Percentiles rank a stretch among this genome's conserved stretches.
Conservation (phyloP, 805 yeast species). For the Candida mattraensis region DNA sequence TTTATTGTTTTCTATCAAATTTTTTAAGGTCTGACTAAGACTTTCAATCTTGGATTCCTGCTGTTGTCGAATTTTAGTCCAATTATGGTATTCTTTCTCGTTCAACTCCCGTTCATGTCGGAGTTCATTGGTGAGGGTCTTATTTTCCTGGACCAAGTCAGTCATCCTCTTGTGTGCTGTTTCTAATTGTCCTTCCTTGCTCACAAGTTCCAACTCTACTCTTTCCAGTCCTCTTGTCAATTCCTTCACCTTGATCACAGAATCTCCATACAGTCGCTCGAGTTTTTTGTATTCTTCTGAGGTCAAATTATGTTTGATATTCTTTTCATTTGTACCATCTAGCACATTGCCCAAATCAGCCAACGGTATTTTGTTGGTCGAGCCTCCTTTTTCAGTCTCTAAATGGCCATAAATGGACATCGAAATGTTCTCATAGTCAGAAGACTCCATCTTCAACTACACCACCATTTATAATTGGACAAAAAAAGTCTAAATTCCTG, state of each 20-base stretch:
- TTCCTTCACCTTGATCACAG: constrained; percentile 30
- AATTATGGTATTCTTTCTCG: constrained; percentile 31
- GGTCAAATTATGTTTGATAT: not conserved
- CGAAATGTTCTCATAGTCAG: constrained; percentile 22
- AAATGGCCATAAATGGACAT: constrained; percentile 14
- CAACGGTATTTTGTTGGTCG: constrained; percentile 16
- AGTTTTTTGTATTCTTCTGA: constrained; percentile 23
- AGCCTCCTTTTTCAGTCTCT: constrained; percentile 4
- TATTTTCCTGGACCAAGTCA: constrained; percentile 29
- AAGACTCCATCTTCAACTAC: constrained; percentile 19
- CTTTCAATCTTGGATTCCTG: constrained; percentile 29
- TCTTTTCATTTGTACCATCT: constrained; percentile 3
- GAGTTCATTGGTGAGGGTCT: constrained; percentile 25
- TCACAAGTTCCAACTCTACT: constrained; percentile 33
- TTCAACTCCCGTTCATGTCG: constrained; percentile 30
- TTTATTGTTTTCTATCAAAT: constrained; percentile 16
- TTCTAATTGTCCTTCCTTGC: constrained; percentile 30
- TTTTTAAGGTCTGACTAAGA: constrained; percentile 22
- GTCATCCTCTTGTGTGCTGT: constrained; percentile 26
- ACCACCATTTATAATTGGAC: constrained; percentile 2
- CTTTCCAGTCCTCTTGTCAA: constrained; percentile 36
- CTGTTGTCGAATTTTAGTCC: constrained; percentile 28
- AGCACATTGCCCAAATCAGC: constrained; percentile 19
- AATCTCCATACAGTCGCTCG: constrained; percentile 33
- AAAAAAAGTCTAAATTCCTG: too few species aligned